These are phyloP conservation scores for Suillus plorans DNA, from an alignment of 768 basidiomycete species.

Conservation along the genomic window DNA sequence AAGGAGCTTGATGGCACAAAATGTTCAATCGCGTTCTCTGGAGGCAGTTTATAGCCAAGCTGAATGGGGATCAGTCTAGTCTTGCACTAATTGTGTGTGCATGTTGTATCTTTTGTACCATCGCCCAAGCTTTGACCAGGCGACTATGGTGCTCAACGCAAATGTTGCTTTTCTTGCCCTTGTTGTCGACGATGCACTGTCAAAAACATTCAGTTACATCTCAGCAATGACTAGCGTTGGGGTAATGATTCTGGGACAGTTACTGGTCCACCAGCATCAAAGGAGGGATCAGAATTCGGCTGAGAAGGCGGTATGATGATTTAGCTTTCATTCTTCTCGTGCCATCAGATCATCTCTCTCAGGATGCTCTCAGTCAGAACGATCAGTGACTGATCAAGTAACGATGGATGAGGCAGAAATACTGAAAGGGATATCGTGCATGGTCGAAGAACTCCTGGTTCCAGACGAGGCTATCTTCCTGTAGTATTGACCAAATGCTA, in stretches of 20 bases:
- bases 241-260: slow-evolving; percentile 33
- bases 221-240: slow-evolving; percentile 37
- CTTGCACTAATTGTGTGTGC: slow-evolving; percentile 45
- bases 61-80: slow-evolving; percentile 47
- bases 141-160: slow-evolving; percentile 48
- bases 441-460: too few relatives aligned
- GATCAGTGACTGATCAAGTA: neutral
- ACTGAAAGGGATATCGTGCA: too few relatives aligned
- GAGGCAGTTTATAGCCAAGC: slow-evolving; percentile 38
- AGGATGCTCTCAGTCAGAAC: neutral
- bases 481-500: too few relatives aligned
- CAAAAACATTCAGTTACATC: slow-evolving; percentile 37
- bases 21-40: slow-evolving; percentile 36
- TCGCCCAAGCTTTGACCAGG: slow-evolving; percentile 25
- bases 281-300: slow-evolving; percentile 22
- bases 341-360: neutral
- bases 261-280: slow-evolving; percentile 39
- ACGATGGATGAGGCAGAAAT: too few relatives aligned
- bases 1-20: slow-evolving; percentile 35
- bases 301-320: slow-evolving; percentile 27
- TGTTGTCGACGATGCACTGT: slow-evolving; percentile 9
- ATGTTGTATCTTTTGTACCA: neutral
- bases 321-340: slow-evolving; percentile 4
- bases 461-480: too few relatives aligned
- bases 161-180: slow-evolving; percentile 56